Base-by-base conservation (phyloP, 148 eudicot species). In the Chenopodium suecicum region DNA sequence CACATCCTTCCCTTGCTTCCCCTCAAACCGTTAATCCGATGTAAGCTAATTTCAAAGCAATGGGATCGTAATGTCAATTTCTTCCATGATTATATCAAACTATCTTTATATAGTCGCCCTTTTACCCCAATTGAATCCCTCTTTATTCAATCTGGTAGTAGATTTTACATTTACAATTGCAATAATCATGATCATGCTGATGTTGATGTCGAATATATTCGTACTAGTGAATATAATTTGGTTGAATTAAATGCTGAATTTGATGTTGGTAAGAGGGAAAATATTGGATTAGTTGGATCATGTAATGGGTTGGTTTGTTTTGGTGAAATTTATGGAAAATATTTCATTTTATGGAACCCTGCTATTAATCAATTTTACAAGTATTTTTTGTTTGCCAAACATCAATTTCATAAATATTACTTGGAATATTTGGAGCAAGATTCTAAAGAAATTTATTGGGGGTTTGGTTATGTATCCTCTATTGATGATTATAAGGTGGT, bases 41-140 rank as follows among this genome's bases (percentile, higher is more conserved):
- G 66, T 67, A 78, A 79, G 32, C 67, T 37, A 1, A 75, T 83
- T 12, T 83, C 85, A 1, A 74, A 78, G 66, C 52, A 60, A 44
- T 83, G 85, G 85, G 44, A 83, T 17, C 67, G 69, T n/a, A 19
- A 70, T 73, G 17, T 34, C 20, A 29, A 37, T 19, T 79, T 82
- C 22, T 17, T 47, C 10, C 32, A 19, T 56, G 7, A 70, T 50
- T 63, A 82, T 23, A 32, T 64, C 69, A 58, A 58, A 27, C 46
- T 6, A 13, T 10, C 58, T 5, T 19, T 75, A 31, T 77, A 70
- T 44, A 41, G 25, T 4, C 64, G 11, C 65, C 48, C 70, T 7
- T 22, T 44, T 25, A 13, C 32, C 4, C 73, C 58, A 17, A 3
- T 71, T 10, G 5, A 63, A 12, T 31, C 41, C 44, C 44, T 41